Evolutionary conservation across 1,284 basidiomycete genomes (phyloP), one percentile per base, ranked within the genome.

Genomic region (Mycosarcoma mackinlayi): DNA sequence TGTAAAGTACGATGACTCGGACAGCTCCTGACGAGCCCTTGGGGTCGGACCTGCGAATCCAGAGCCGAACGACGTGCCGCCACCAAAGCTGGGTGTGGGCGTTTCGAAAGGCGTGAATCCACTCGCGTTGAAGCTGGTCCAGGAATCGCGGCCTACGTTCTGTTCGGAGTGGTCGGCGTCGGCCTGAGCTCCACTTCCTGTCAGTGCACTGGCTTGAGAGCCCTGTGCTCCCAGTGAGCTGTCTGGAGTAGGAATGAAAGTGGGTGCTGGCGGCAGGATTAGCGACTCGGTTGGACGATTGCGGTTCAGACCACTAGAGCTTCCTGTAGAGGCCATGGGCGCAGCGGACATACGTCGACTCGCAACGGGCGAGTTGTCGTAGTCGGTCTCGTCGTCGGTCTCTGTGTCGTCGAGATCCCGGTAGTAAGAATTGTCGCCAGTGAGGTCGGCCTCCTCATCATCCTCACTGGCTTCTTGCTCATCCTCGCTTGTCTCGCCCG

Each of bases 1-100:
- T 16, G 63, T 47, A 46, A 79, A 79, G 70, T 79, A 79, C 7
- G 76, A 78, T 3, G 56, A 64, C 19, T 77, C 65, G 14, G 76
- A 78, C 6, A 44, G 31, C 34, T 77, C 65, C 46, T 66, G 74
- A 6, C 64, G 54, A 33, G 71, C 73, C 19, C 60, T 42, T 1
- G 73, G 73, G 11, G 69, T 75, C 9, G 50, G 71, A 2, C 52
- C 53, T 0, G 69, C 21, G 3, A 61, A 52, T 23, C n/a, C 44
- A 21, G 19, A 8, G 23, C 33, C 46, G 55, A 45, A 38, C 1
- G 42, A 30, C n/a, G 46, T 31, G 38, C 19, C 28, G 0, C 44
- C 55, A n/a, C 56, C 50, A 18, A 53, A 13, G 42, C 54, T 58
- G 9, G 69, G 61, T 4, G 63, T 69, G 0, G 76, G 76, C 27